Evolutionary conservation across 179 eudicot species (phyloP), one percentile per base, ranked within the genome.

Genomic region (Pouteria campechiana): DNA sequence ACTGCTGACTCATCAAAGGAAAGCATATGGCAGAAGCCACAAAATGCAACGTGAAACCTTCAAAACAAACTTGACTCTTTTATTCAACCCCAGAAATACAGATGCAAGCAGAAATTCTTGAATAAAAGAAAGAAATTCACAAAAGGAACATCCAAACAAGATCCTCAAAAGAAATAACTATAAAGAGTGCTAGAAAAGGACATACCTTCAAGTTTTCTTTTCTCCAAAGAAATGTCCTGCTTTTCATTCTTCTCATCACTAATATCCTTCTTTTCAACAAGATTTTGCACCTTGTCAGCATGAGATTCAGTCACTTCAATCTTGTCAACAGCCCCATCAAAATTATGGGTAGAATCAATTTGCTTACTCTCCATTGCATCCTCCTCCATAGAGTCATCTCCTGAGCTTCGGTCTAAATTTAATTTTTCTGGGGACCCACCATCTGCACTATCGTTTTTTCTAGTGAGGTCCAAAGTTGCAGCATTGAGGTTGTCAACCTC

Each of bases 361-460:
- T 78, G 93, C 58, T 81, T 85, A 64, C 65, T 73, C 61, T 78
- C 95, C 52, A 69, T 38, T 20, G 55, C 69, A 61, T 78, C 95
- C 57, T 85, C 95, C 55, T 85, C 93, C 83, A 84, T 65, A 32
- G 82, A 89, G 58, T 84, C 89, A 63, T 89, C 93, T 46, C 85
- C 81, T 57, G 92, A 84, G 67, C 79, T 82, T 52, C 79, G 68
- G 64, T 84, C 97, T 61, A 89, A 61, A 60, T 66, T 81, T 54
- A 84, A 52, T 51, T 81, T 84, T 58, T 81, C 95, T 37, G 85
- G 61, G 43, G 73, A 75, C 48, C 64, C 79, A 42, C 67, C 54
- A 69, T 81, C 83, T 40, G 65, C 80, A 60, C 57, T 67, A 60
- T 57, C 69, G 64, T 57, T 70, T 67, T 73, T 74, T 69, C 55